These are phyloP conservation scores for Venturia effusa DNA, from an alignment of 2,329 filamentous ascomycete genomes.

Conservation along the genomic window DNA sequence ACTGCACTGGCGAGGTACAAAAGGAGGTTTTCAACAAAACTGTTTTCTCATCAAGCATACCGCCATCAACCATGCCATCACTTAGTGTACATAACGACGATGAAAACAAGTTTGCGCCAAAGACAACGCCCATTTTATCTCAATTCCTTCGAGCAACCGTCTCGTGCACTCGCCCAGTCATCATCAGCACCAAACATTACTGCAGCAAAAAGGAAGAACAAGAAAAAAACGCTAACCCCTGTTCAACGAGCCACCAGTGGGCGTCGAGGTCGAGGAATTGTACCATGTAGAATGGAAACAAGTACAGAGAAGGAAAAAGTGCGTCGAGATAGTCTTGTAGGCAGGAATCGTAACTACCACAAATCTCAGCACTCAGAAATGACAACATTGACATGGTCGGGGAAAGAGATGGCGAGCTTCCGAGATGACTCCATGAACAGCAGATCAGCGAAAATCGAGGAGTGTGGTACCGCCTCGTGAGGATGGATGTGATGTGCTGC, in stretches of 20 bases:
- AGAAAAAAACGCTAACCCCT: not conserved
- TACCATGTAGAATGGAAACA: not conserved
- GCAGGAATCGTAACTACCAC: slow-evolving; percentile 2
- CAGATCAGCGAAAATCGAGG: not conserved
- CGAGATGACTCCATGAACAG: slow-evolving; percentile 1
- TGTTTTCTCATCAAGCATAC: slow-evolving; percentile 3
- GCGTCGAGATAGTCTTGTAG: not conserved
- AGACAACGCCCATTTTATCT: not conserved
- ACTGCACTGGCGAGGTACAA: not conserved
- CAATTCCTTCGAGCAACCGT: not conserved
- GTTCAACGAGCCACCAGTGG: not conserved
- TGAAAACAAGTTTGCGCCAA: not conserved
- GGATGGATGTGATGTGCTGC: slow-evolving; percentile 2
- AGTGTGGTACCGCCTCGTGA: not conserved
- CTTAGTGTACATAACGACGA: slow-evolving; percentile 1
- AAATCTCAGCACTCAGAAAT: slow-evolving; percentile 3
- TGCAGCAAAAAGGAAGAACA: not conserved
- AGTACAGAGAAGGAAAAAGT: not conserved
- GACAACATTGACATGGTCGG: slow-evolving; percentile 1
- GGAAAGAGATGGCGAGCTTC: not conserved
- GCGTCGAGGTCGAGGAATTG: not conserved
- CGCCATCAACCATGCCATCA: slow-evolving; percentile 1
- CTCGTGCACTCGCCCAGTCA: not conserved
- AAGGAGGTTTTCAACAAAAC: not conserved
- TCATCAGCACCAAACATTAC: not conserved